phyloP scores from a whole-genome alignment of 108 stramenopile genomes.

The Pseudonitzschia multiseries region DNA sequence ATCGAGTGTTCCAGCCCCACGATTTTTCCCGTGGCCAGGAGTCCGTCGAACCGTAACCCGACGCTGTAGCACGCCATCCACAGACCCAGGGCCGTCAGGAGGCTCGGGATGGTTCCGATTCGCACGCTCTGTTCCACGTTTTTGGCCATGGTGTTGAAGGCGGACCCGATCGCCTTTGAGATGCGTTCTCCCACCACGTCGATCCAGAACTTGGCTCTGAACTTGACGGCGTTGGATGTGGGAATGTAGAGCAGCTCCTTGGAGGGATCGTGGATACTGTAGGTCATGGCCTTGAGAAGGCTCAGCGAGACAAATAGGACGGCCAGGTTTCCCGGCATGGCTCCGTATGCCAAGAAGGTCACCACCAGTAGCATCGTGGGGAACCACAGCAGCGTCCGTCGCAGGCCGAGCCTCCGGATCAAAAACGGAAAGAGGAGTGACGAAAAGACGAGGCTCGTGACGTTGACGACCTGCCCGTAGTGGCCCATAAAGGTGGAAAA shows the following conservation, averaged over 20 bases:
- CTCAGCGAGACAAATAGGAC: slow-evolving; percentile 82
- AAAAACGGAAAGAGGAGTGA: slow-evolving; percentile 80
- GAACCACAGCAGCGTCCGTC: slow-evolving; percentile 77
- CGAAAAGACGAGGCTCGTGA: slow-evolving; percentile 76
- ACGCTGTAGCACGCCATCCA: slow-evolving; percentile 73
- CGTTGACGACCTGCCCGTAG: slow-evolving; percentile 88
- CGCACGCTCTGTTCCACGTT: slow-evolving; percentile 69
- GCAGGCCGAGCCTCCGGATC: slow-evolving; percentile 72
- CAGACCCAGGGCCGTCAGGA: slow-evolving; percentile 62
- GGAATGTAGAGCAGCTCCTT: slow-evolving; percentile 92
- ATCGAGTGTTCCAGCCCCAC: slow-evolving; percentile 48
- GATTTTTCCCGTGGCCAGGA: slow-evolving; percentile 55
- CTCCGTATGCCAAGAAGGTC: slow-evolving; percentile 71
- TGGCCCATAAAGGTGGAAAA: slow-evolving; percentile 89
- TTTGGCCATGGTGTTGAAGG: slow-evolving; percentile 73
- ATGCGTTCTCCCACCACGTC: slow-evolving; percentile 87
- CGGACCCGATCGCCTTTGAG: slow-evolving; percentile 80
- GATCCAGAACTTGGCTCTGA: slow-evolving; percentile 88
- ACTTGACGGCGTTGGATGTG: slow-evolving; percentile 85
- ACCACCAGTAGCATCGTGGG: slow-evolving; percentile 76
- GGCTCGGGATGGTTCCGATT: slow-evolving; percentile 69
- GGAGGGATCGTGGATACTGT: slow-evolving; percentile 90
- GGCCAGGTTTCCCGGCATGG: slow-evolving; percentile 68
- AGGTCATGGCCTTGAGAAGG: slow-evolving; percentile 91
- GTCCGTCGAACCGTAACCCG: slow-evolving; percentile 68